Evolutionary conservation across 306 rosid species (phyloP).

Genomic region (Elaeagnus macrophylla): DNA sequence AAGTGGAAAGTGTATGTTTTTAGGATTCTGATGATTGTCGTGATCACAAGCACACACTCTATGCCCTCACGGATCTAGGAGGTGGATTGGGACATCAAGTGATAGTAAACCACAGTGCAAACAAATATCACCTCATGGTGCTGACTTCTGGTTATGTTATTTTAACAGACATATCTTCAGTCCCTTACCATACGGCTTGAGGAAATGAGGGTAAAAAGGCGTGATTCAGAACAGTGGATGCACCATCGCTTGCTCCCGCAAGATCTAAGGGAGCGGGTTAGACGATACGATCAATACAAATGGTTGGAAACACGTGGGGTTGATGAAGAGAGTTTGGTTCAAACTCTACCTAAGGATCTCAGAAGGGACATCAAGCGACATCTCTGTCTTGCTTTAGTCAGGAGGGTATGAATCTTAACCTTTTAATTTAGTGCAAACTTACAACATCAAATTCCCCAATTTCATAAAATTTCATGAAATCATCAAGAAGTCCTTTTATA

Average conservation of each 20-base stretch:
- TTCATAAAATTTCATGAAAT: no score
- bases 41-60: no score
- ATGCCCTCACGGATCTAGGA: no score
- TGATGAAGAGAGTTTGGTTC: slow-evolving; percentile 81
- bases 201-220: slow-evolving; percentile 98
- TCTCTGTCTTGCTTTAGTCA: slow-evolving; percentile 92
- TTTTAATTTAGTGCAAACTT: background rate
- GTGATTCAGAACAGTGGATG: slow-evolving; percentile 99
- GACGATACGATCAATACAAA: slow-evolving; percentile 96
- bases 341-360: slow-evolving; percentile 94
- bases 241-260: slow-evolving; percentile 92
- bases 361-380: slow-evolving; percentile 93
- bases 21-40: no score
- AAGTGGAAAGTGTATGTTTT: no score
- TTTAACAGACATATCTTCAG: slow-evolving; percentile 87
- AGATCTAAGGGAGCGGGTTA: slow-evolving; percentile 83
- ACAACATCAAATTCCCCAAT: no score
- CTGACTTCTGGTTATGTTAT: slow-evolving; percentile 23
- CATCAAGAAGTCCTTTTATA: no score
- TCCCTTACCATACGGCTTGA: slow-evolving; percentile 94
- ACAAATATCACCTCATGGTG: slow-evolving; percentile 4
- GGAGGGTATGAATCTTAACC: slow-evolving; percentile 61
- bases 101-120: background rate
- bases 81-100: no score
- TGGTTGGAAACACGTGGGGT: slow-evolving; percentile 99